These are phyloP conservation scores for Cajanus cajan DNA, from an alignment of 306 rosid genomes.

Conservation along the genomic window DNA sequence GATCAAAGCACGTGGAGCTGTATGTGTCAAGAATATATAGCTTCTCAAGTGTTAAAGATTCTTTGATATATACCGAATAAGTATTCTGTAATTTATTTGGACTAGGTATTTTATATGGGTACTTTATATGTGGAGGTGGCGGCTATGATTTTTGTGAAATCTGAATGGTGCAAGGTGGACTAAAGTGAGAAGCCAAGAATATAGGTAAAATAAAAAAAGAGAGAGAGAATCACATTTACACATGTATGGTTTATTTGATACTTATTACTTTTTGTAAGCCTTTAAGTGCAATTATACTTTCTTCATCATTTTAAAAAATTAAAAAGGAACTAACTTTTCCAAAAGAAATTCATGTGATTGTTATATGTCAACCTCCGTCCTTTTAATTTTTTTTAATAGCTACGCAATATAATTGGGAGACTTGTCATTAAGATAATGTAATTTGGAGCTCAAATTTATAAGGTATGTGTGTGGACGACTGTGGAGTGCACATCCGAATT, in stretches of 20 bases:
- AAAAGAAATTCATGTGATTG: slow-evolving; percentile 24
- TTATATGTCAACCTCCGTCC: slow-evolving; percentile 3
- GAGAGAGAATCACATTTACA: slow-evolving; percentile 30
- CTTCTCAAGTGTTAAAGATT: slow-evolving; percentile 15
- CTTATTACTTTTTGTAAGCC: slow-evolving; percentile 8
- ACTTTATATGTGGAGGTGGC: slow-evolving; percentile 52
- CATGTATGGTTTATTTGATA: slow-evolving; percentile 20
- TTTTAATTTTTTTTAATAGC: background rate
- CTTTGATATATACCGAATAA: slow-evolving; percentile 21
- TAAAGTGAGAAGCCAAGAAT: slow-evolving; percentile 31
- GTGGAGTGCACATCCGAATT: background rate
- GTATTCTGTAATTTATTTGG: slow-evolving; percentile 22
- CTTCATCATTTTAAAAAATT: slow-evolving; percentile 19
- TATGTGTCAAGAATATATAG: slow-evolving; percentile 29
- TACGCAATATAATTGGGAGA: background rate
- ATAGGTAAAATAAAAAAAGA: background rate
- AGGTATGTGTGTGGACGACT: too few species aligned
- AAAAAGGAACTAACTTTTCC: slow-evolving; percentile 29
- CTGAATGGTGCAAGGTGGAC: slow-evolving; percentile 25
- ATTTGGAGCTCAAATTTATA: background rate
- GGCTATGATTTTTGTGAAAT: slow-evolving; percentile 35
- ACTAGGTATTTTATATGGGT: slow-evolving; percentile 32
- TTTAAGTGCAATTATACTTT: slow-evolving; percentile 27
- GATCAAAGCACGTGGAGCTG: slow-evolving; percentile 32
- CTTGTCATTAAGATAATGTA: background rate